phyloP scores from a whole-genome alignment of 345 rosid genomes.

The Melastoma malabathricum region DNA sequence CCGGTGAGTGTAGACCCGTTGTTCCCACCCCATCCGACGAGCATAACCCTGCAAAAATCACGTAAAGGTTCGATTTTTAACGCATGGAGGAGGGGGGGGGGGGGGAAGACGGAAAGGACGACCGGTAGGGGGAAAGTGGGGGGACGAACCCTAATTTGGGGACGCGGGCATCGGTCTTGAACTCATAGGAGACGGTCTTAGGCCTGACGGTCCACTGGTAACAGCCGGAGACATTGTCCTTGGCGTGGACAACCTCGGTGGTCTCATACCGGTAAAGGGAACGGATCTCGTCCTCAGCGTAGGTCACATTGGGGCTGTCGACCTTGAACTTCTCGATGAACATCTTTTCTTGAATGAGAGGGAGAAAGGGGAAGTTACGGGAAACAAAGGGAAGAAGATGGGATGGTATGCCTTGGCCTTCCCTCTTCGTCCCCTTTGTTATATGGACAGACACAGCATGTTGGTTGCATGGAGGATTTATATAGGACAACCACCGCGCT shows the following conservation, averaged over 20 bases:
- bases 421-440: no score
- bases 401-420: no score
- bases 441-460: no score
- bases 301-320: conserved; percentile 75
- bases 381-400: no score
- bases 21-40: conserved; percentile 98
- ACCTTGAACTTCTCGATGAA: conserved; percentile 80
- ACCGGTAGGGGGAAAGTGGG: background rate
- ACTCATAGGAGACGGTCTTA: conserved; percentile 74
- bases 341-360: conserved; percentile 24
- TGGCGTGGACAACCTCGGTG: conserved; percentile 88
- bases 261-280: conserved; percentile 83
- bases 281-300: conserved; percentile 71
- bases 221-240: conserved; percentile 35
- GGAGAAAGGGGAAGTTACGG: no score
- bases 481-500: no score
- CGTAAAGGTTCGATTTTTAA: background rate
- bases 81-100: background rate
- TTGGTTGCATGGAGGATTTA: no score
- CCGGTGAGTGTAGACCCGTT: conserved; percentile 89
- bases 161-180: conserved; percentile 60
- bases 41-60: conserved; percentile 54
- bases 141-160: conserved; percentile 75
- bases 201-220: conserved; percentile 88
- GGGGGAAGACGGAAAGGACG: background rate